Base-by-base conservation (phyloP, 2,329 filamentous ascomycete genomes). In the Cordyceps javanica region DNA sequence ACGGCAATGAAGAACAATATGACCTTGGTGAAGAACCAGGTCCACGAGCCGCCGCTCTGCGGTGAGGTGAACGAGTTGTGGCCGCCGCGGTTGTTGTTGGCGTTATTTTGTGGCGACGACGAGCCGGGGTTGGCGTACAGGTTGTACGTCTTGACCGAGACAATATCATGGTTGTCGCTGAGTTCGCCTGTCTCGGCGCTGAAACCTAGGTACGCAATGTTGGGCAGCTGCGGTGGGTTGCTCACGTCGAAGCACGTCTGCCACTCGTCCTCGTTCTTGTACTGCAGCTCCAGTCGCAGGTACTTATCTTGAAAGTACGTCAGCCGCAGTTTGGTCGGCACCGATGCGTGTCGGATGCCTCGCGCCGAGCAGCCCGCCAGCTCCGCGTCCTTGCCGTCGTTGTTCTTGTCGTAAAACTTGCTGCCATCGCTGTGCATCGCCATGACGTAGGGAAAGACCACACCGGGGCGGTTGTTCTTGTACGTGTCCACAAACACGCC, bases 401-500 rank as follows among this genome's bases (percentile, higher is more conserved):
- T 92, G 66, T 87, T 86, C 77, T 97, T 91, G 78, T 97, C 91
- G 75, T 99, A 99, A 14, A 79, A 71, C 7, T 88, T 96, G 70
- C 91, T 79, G 61, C 94, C 93, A 71, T 99, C 94, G 60, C 94
- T 94, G 64, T 91, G 80, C 94, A 97, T 97, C 62, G 92, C 93
- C 92, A 97, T 97, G 67, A 99, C 88, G 70, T 96, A 97, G 52
- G 94, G 94, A 75, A 99, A 99, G 48, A 96, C 89, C 42, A 91
- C 88, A 44, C 94, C 94, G 0, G 94, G 93, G 14, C 94, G 86
- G 78, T 97, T 96, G 79, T 99, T 99, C 85, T 99, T 99, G 82
- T 99, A 99, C 45, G 94, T 99, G 72, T 99, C 94, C 76, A 99
- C 84, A 78, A 97, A 97, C 73, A 99, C 82, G 56, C 91, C 94